Conservation (phyloP, 2,329 filamentous ascomycete genomes). For the Arthrobotrys entomopaga region DNA sequence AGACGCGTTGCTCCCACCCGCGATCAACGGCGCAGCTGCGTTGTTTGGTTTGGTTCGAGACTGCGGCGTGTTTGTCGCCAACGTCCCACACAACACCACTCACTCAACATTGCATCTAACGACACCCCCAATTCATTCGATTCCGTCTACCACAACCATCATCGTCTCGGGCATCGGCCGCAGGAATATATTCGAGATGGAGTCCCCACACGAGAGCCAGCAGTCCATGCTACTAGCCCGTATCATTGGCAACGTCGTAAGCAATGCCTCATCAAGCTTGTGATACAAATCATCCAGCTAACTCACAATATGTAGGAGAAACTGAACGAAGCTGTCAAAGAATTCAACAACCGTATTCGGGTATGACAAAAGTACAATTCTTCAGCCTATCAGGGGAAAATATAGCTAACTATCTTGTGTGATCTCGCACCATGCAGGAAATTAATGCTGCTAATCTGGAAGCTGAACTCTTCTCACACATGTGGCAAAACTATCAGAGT, state of each 20-base stretch:
- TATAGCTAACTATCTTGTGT: background rate
- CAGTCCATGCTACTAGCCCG: slow-evolving; percentile 53
- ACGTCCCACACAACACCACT: background rate
- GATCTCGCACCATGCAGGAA: slow-evolving; percentile 18
- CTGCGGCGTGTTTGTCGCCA: background rate
- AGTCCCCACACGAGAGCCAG: slow-evolving; percentile 54
- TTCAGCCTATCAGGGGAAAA: background rate
- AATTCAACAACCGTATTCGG: slow-evolving; percentile 53
- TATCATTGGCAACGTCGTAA: slow-evolving; percentile 54
- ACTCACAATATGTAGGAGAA: slow-evolving; percentile 37
- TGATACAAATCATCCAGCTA: slow-evolving; percentile 1
- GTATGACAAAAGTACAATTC: slow-evolving; percentile 8
- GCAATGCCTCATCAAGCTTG: background rate
- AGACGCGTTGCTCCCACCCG: too few species aligned
- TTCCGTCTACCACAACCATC: slow-evolving; percentile 15
- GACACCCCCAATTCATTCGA: background rate
- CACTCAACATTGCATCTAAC: too few species aligned
- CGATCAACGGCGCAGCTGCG: background rate
- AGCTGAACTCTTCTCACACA: slow-evolving; percentile 54
- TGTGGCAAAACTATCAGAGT: slow-evolving; percentile 56
- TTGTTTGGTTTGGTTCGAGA: too few species aligned
- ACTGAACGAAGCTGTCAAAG: slow-evolving; percentile 54
- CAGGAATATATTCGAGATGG: slow-evolving; percentile 23
- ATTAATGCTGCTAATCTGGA: slow-evolving; percentile 54
- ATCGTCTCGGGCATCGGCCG: background rate